Conservation (phyloP, 805 yeast genomes). For the Schizosaccharomyces pombe region DNA sequence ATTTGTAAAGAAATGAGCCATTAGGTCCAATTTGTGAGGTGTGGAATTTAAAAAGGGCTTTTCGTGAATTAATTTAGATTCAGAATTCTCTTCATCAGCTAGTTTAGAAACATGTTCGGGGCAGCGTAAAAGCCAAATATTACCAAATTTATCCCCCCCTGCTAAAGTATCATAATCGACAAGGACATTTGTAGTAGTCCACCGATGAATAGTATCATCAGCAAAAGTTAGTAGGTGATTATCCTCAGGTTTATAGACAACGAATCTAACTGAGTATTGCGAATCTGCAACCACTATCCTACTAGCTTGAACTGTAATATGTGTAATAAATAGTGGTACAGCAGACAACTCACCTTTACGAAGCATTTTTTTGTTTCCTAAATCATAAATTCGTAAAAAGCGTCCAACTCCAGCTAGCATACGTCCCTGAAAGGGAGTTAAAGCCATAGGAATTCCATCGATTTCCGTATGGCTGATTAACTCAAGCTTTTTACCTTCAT, state of each 20-base stretch:
- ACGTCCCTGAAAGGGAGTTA: constrained; percentile 34
- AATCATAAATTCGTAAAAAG: constrained; percentile 34
- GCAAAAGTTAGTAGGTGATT: constrained; percentile 33
- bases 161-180: constrained; percentile 56
- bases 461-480: constrained; percentile 39
- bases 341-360: constrained; percentile 33
- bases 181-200: constrained; percentile 33
- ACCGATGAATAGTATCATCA: constrained; percentile 47
- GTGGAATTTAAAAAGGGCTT: constrained; percentile 25
- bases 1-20: constrained; percentile 37
- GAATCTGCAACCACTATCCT: constrained; percentile 53
- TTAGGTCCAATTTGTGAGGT: constrained; percentile 27
- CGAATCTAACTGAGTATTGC: constrained; percentile 35
- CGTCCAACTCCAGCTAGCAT: constrained; percentile 36
- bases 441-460: constrained; percentile 24
- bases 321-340: constrained; percentile 27
- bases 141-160: constrained; percentile 79
- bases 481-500: constrained; percentile 20
- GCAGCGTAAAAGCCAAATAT: constrained; percentile 41
- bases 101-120: constrained; percentile 26
- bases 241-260: constrained; percentile 25
- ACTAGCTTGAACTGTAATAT: constrained; percentile 30
- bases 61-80: constrained; percentile 18
- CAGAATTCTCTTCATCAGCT: constrained; percentile 28
- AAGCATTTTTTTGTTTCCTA: constrained; percentile 62